A percentile compares a stretch with the other conserved stretches of the same genome.
phyloP scores from a whole-genome alignment of 176 grass and related monocot genomes.

The Ampelocalamus luodianensis region DNA sequence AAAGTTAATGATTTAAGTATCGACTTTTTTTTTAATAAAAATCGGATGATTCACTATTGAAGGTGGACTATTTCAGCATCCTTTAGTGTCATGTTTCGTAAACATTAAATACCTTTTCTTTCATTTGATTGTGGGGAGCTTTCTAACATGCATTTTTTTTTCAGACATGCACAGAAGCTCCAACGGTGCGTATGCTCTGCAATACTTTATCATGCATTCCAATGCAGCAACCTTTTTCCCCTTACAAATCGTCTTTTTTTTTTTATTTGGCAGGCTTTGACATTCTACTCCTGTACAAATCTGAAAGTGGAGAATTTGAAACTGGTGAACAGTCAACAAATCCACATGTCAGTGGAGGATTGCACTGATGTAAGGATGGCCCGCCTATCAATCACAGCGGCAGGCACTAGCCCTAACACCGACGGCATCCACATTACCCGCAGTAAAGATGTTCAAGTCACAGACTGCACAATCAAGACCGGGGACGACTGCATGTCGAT shows the following conservation, averaged over 20 bases:
- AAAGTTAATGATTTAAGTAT: no score
- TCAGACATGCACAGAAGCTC: conserved; percentile 60
- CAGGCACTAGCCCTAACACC: no score
- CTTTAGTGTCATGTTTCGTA: neutral
- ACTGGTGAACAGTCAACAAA: conserved; percentile 48
- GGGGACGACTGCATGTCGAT: no score
- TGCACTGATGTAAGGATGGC: no score
- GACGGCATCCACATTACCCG: no score
- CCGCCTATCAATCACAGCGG: no score
- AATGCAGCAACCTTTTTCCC: neutral
- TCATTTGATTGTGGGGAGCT: conserved; percentile 19
- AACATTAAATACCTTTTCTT: neutral
- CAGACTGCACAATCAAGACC: no score
- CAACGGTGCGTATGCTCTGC: conserved; percentile 43
- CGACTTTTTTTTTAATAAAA: no score
- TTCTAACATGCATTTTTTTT: conserved; percentile 12
- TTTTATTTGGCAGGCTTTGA: conserved; percentile 52
- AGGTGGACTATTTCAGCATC: neutral
- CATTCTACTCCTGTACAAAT: conserved; percentile 57
- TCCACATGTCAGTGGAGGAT: conserved; percentile 52
- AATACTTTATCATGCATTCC: neutral
- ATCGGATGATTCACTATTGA: neutral
- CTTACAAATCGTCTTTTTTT: neutral
- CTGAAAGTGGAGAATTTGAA: conserved; percentile 46
- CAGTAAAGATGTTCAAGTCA: no score